These are phyloP conservation scores for Claviceps pazoutovae DNA, from an alignment of 2,329 filamentous ascomycete species.

Conservation along the genomic window DNA sequence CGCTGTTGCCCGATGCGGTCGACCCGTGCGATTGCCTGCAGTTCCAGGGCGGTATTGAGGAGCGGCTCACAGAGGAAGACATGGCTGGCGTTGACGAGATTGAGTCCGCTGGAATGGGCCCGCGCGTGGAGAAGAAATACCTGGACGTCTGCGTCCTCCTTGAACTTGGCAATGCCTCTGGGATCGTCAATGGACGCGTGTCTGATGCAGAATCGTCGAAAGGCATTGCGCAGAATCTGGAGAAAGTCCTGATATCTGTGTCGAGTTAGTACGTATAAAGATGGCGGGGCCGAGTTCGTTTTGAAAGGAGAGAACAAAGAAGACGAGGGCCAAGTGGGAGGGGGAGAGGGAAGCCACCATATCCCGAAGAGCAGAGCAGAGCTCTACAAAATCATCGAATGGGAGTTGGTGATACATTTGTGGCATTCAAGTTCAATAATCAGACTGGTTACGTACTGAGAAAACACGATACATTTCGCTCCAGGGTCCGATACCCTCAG, in stretches of 20 bases:
- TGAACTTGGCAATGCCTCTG: conserved; percentile 63
- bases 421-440: too few species aligned
- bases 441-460: conserved; percentile 40
- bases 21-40: conserved; percentile 89
- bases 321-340: background rate
- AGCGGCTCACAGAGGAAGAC: conserved; percentile 91
- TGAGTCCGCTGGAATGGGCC: conserved; percentile 76
- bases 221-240: conserved; percentile 54
- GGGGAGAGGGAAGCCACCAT: background rate
- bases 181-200: conserved; percentile 55
- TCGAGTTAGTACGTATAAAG: background rate
- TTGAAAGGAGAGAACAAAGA: background rate
- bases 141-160: conserved; percentile 56
- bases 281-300: too few species aligned
- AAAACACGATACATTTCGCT: conserved; percentile 87
- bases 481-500: conserved; percentile 71
- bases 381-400: too few species aligned
- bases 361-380: background rate
- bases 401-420: too few species aligned
- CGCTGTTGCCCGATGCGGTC: conserved; percentile 85
- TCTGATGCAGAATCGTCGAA: conserved; percentile 58
- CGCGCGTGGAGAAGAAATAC: conserved; percentile 84
- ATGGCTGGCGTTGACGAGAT: conserved; percentile 83
- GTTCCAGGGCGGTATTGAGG: conserved; percentile 82
- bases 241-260: conserved; percentile 60